phyloP scores from a whole-genome alignment of 305 asterid genomes.

The Rubia tinctorum region DNA sequence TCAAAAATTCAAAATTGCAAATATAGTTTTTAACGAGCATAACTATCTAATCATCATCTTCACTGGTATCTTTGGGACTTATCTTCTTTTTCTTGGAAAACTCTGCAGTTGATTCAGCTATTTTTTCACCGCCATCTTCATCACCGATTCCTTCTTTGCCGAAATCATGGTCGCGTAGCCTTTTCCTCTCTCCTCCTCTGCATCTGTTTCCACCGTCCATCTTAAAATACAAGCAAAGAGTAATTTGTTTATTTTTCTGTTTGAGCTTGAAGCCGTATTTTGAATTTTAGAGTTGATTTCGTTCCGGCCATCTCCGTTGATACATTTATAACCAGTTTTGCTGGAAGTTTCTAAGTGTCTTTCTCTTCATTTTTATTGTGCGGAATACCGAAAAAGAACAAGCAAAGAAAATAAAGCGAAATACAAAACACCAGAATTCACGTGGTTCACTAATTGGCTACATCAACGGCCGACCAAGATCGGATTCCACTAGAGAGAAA shows the following conservation, averaged over 20 bases:
- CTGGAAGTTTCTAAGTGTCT: neutral
- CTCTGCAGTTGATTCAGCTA: neutral
- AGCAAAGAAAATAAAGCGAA: too few relatives aligned
- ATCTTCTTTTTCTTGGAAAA: neutral
- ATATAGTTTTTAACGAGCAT: neutral
- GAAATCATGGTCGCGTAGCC: neutral
- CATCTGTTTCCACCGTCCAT: neutral
- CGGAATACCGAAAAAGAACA: too few relatives aligned
- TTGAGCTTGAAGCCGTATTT: neutral
- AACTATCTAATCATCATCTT: neutral
- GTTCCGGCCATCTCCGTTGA: neutral
- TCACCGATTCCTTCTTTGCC: neutral
- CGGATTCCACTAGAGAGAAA: too few relatives aligned
- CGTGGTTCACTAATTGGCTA: too few relatives aligned
- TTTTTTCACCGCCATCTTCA: neutral
- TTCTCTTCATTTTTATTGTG: neutral
- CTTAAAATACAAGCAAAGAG: neutral
- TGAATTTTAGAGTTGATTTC: neutral
- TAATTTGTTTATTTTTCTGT: too few relatives aligned
- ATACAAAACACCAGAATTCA: too few relatives aligned
- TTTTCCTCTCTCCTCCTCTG: neutral
- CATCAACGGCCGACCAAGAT: too few relatives aligned
- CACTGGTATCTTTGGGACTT: neutral
- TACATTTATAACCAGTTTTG: neutral
- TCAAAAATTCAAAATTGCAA: neutral